These are phyloP conservation scores for Hibiscus tridactylites DNA, from an alignment of 345 rosid species.

Conservation along the genomic window DNA sequence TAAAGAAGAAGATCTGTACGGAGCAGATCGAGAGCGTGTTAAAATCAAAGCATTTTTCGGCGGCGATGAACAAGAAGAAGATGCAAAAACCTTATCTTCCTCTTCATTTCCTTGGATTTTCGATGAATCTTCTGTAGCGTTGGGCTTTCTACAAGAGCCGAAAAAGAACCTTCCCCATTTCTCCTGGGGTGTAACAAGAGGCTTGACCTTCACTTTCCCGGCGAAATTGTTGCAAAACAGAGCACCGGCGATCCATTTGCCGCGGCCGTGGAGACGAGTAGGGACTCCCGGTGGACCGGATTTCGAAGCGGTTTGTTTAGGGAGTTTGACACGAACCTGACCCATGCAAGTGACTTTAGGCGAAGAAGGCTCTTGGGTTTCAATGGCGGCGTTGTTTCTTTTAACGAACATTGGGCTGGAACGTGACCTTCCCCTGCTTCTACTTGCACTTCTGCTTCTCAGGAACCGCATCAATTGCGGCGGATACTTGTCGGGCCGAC, in stretches of 20 bases:
- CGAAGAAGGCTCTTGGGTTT: conserved; percentile 83
- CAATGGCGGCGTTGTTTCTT: conserved; percentile 40
- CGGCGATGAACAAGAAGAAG: conserved; percentile 44
- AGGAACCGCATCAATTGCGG: conserved; percentile 80
- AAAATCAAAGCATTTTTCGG: conserved; percentile 68
- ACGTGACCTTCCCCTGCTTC: conserved; percentile 71
- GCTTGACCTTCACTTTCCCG: conserved; percentile 20
- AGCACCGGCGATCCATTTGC: conserved; percentile 38
- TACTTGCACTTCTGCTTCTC: conserved; percentile 55
- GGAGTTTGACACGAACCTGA: conserved; percentile 68
- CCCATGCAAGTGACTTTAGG: conserved; percentile 99
- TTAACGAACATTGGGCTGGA: conserved; percentile 75
- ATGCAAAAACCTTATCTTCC: conserved; percentile 21
- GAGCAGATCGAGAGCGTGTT: conserved; percentile 83
- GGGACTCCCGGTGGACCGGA: background rate
- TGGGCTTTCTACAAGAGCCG: conserved; percentile 20
- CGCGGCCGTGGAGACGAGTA: conserved; percentile 24
- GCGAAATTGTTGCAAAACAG: conserved; percentile 21
- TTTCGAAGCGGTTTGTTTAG: conserved; percentile 24
- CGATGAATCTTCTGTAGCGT: conserved; percentile 23
- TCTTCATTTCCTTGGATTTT: conserved; percentile 23
- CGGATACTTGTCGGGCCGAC: conserved; percentile 76
- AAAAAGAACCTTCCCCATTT: conserved; percentile 28
- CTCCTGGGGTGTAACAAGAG: conserved; percentile 25
- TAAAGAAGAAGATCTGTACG: conserved; percentile 68